A percentile compares a stretch with the other conserved stretches of the same genome.
phyloP scores from a whole-genome alignment of 129 eudicot species.

The Saposhnikovia divaricata region DNA sequence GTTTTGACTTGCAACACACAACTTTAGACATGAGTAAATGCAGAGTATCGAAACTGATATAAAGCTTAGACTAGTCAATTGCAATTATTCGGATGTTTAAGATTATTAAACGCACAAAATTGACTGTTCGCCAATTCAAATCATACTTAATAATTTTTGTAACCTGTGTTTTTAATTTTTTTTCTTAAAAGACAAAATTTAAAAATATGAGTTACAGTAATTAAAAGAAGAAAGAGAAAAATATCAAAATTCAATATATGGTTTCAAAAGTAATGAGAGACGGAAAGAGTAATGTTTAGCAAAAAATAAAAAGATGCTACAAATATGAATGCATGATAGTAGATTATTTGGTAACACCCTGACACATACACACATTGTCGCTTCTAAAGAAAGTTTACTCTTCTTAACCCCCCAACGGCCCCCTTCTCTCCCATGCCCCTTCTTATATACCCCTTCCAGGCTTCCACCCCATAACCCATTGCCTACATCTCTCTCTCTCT shows the following conservation, averaged over 20 bases:
- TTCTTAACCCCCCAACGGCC: neutral
- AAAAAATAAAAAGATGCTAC: neutral
- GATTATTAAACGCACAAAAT: neutral
- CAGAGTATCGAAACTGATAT: neutral
- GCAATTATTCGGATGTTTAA: neutral
- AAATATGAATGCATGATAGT: neutral
- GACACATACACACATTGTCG: conserved; percentile 31
- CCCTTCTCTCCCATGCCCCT: neutral
- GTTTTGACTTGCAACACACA: neutral
- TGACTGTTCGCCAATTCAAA: neutral
- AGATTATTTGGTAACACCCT: conserved; percentile 34
- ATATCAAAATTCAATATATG: too few species aligned
- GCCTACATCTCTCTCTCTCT: conserved; percentile 14
- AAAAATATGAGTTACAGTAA: neutral
- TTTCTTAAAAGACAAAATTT: neutral
- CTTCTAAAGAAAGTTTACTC: conserved; percentile 21
- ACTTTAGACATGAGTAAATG: neutral
- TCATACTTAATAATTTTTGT: too few species aligned
- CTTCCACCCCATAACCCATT: conserved; percentile 8
- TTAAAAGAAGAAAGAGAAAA: neutral
- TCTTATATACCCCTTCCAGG: conserved; percentile 31
- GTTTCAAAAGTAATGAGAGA: too few species aligned
- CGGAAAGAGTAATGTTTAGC: too few species aligned
- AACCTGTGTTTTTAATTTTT: neutral
- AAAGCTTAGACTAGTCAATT: neutral